Evolutionary conservation across 257 asterid genomes (phyloP).

Genomic region (Ilex aquifolium): DNA sequence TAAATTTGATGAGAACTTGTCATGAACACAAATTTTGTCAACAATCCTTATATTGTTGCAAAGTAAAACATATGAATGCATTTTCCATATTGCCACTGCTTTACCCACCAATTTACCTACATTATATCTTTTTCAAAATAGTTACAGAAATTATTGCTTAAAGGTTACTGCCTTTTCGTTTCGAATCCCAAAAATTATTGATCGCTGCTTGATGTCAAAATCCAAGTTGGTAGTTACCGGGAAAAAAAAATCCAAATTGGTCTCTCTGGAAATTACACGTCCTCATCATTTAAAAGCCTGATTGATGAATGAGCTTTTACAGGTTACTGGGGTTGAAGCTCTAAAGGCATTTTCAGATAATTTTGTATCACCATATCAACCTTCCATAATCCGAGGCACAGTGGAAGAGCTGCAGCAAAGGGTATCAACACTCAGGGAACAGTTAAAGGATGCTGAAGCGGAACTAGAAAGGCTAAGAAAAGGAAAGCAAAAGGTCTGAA

Average conservation of each 20-base stretch:
- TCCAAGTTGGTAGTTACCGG: too few species aligned
- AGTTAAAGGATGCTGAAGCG: constrained; percentile 60
- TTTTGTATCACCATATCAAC: constrained; percentile 55
- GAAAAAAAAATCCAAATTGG: too few species aligned
- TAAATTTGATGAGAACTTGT: not conserved
- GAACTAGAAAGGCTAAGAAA: constrained; percentile 62
- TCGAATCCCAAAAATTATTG: constrained; percentile 1
- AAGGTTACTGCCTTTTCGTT: too few species aligned
- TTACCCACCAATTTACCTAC: too few species aligned
- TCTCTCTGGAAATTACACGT: not conserved
- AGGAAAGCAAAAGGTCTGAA: constrained; percentile 63
- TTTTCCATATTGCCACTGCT: not conserved
- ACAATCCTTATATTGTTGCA: not conserved
- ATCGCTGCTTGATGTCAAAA: too few species aligned
- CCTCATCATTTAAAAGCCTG: not conserved
- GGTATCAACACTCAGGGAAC: constrained; percentile 48
- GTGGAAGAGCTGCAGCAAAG: constrained; percentile 63
- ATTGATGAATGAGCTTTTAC: constrained; percentile 6
- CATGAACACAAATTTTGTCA: too few species aligned
- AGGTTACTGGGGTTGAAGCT: constrained; percentile 92
- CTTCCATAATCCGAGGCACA: constrained; percentile 55
- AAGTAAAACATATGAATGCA: not conserved
- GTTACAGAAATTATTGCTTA: not conserved
- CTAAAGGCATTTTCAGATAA: constrained; percentile 57
- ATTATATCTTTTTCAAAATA: too few species aligned